Evolutionary conservation across 169 alveolate species (phyloP).

Genomic region (Plasmodium coatneyi): DNA sequence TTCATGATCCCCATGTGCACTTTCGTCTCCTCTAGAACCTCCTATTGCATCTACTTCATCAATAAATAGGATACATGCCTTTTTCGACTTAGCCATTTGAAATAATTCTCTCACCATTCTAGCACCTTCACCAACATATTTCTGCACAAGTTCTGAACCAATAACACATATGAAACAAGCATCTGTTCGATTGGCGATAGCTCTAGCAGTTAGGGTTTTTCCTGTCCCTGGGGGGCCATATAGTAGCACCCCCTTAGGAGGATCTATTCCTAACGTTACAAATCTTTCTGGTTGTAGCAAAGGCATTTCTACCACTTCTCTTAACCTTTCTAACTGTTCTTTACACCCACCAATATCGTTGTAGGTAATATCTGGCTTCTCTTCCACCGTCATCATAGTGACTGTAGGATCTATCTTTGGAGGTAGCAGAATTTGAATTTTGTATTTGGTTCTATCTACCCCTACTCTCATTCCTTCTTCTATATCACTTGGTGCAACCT

Average conservation of each 20-base stretch:
- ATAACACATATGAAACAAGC: constrained; percentile 99
- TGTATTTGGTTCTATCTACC: constrained; percentile 95
- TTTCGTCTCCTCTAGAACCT: constrained; percentile 92
- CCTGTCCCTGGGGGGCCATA: constrained; percentile 99
- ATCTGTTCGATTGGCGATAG: constrained; percentile 99
- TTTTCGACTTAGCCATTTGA: constrained; percentile 97
- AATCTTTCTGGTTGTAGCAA: constrained; percentile 98
- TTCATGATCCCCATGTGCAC: constrained; percentile 97
- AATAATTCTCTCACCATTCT: constrained; percentile 98
- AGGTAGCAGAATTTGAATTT: constrained; percentile 98
- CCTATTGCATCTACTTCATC: constrained; percentile 99
- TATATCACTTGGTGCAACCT: constrained; percentile 99
- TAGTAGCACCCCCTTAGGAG: constrained; percentile 98
- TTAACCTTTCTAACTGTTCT: constrained; percentile 96
- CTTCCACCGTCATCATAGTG: constrained; percentile 99
- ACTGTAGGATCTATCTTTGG: constrained; percentile 99
- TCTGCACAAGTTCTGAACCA: constrained; percentile 99
- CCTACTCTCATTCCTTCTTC: constrained; percentile 99
- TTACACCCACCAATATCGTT: constrained; percentile 99
- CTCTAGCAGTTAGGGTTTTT: constrained; percentile 98
- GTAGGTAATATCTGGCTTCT: constrained; percentile 99
- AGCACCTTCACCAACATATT: constrained; percentile 99
- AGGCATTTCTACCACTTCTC: constrained; percentile 99
- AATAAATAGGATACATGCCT: constrained; percentile 98
- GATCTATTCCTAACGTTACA: constrained; percentile 98